Conservation (phyloP, 2,329 filamentous ascomycete species). For the Davidsoniella australis region DNA sequence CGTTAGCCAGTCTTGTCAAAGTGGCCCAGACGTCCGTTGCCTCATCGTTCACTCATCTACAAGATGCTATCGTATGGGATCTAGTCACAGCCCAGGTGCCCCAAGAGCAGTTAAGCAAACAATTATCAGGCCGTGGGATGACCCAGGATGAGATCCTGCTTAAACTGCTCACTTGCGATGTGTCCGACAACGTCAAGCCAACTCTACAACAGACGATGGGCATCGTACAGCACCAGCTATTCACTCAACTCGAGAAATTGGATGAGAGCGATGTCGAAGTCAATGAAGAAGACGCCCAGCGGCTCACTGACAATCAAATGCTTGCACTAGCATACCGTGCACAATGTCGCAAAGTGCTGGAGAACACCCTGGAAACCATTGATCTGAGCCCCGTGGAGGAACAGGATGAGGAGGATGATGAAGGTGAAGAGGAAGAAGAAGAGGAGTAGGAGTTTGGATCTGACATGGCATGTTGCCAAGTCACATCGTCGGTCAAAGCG, state of each 20-base stretch:
- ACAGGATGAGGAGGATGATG: constrained; percentile 5
- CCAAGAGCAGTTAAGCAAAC: constrained; percentile 3
- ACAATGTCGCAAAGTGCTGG: constrained; percentile 31
- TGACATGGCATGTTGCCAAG: not conserved
- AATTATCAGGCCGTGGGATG: not conserved
- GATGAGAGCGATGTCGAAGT: constrained; percentile 29
- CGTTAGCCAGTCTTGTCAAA: constrained; percentile 16
- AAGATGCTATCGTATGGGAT: constrained; percentile 35
- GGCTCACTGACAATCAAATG: constrained; percentile 27
- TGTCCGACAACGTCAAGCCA: constrained; percentile 17
- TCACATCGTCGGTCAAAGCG: not conserved
- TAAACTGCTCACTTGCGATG: constrained; percentile 8
- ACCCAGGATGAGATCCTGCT: constrained; percentile 13
- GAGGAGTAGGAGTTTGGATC: not conserved
- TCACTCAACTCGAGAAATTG: constrained; percentile 28
- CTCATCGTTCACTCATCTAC: constrained; percentile 30
- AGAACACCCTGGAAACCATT: constrained; percentile 26
- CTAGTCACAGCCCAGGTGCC: constrained; percentile 24
- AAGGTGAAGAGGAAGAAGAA: not conserved
- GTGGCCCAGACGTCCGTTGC: constrained; percentile 23
- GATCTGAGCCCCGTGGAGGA: constrained; percentile 11
- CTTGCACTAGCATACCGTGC: constrained; percentile 32
- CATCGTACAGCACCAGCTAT: constrained; percentile 27
- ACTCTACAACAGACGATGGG: constrained; percentile 22
- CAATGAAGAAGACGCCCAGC: constrained; percentile 22